These are phyloP conservation scores for Aspergillus persii DNA, from an alignment of 2,329 filamentous ascomycete species.

Conservation along the genomic window DNA sequence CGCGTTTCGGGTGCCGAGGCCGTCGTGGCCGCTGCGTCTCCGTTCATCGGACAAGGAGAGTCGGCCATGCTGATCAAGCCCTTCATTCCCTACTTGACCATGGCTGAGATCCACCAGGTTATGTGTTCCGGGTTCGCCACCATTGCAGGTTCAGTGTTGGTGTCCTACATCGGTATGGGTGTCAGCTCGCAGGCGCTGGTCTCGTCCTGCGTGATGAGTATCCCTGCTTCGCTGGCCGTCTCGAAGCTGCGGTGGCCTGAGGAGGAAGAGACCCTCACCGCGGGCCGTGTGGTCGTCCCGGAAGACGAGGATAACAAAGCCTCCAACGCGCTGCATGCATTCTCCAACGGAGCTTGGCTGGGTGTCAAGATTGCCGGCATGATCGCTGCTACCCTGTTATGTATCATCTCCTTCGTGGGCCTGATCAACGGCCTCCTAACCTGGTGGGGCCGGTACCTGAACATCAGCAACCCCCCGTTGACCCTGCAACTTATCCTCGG, in stretches of 20 bases:
- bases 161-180: constrained; percentile 81
- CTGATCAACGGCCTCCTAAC: constrained; percentile 73
- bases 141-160: constrained; percentile 82
- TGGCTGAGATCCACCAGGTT: constrained; percentile 85
- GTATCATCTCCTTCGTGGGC: constrained; percentile 74
- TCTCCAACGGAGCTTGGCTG: constrained; percentile 80
- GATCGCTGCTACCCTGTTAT: constrained; percentile 75
- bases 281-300: constrained; percentile 75
- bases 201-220: constrained; percentile 93
- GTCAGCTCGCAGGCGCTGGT: constrained; percentile 82
- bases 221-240: constrained; percentile 83
- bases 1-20: constrained; percentile 86
- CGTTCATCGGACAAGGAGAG: constrained; percentile 93
- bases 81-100: constrained; percentile 80
- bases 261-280: constrained; percentile 79
- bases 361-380: constrained; percentile 84
- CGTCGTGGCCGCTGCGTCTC: constrained; percentile 88
- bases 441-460: constrained; percentile 80
- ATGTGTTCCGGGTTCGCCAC: constrained; percentile 93
- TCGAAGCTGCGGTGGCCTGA: constrained; percentile 90
- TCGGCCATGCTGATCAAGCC: constrained; percentile 88
- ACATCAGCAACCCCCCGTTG: constrained; percentile 67
- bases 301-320: constrained; percentile 70
- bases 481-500: constrained; percentile 73
- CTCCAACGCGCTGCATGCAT: constrained; percentile 80